These are phyloP conservation scores for Tolypocladium nubicola DNA, from an alignment of 2,329 filamentous ascomycete species.

Conservation along the genomic window DNA sequence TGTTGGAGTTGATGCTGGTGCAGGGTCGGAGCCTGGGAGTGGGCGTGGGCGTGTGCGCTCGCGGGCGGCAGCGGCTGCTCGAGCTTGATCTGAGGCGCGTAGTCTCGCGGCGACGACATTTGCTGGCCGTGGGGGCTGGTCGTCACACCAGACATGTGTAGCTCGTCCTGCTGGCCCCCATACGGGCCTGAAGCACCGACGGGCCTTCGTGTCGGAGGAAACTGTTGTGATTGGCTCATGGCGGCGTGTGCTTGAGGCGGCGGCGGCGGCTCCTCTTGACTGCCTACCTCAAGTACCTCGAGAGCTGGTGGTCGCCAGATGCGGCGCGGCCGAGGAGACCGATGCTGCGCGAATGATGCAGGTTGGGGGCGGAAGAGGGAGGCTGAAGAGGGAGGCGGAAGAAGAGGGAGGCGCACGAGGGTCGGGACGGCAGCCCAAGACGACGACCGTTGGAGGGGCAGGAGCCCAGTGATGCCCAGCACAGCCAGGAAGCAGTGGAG, in stretches of 20 bases:
- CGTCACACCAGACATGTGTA: constrained; percentile 39
- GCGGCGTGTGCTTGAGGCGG: background rate
- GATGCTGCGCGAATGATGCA: background rate
- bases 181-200: constrained; percentile 8
- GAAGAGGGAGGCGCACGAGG: too few relatives aligned
- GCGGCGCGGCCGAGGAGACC: background rate
- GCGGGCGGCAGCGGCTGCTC: constrained; percentile 26
- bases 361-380: background rate
- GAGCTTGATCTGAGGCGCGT: constrained; percentile 40
- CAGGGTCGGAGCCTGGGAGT: constrained; percentile 15
- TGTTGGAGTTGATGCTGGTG: constrained; percentile 13
- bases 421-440: too few relatives aligned
- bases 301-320: background rate
- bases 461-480: too few relatives aligned
- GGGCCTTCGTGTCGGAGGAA: constrained; percentile 19
- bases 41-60: constrained; percentile 13
- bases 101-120: constrained; percentile 35
- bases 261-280: background rate
- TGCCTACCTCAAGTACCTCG: background rate
- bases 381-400: too few relatives aligned
- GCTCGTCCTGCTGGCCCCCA: constrained; percentile 35
- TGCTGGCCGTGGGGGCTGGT: constrained; percentile 26
- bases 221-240: constrained; percentile 32
- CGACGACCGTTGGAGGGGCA: too few relatives aligned
- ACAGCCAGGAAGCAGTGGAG: too few relatives aligned